A percentile compares a stretch with the other conserved stretches of the same genome.
phyloP scores from a whole-genome alignment of 2,329 filamentous ascomycete species.

The Arthrobotrys pseudoclavata region DNA sequence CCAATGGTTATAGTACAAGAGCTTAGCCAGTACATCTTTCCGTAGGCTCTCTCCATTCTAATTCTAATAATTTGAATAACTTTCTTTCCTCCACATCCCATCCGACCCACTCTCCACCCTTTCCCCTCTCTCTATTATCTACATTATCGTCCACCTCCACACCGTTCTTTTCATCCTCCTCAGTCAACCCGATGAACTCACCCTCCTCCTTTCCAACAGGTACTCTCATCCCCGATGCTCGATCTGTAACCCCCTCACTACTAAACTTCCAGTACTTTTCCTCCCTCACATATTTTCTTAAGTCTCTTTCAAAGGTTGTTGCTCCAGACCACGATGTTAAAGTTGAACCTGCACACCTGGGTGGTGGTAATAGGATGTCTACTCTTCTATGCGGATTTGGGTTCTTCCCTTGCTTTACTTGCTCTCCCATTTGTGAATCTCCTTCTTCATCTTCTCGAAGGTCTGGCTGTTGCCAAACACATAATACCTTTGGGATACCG shows the following conservation, averaged over 20 bases:
- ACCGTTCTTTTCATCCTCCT: conserved; percentile 73
- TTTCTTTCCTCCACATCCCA: conserved; percentile 58
- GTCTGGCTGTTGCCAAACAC: conserved; percentile 86
- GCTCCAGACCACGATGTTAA: conserved; percentile 89
- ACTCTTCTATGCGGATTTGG: conserved; percentile 84
- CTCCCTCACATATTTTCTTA: conserved; percentile 83
- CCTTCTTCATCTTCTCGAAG: conserved; percentile 66
- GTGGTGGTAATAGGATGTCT: conserved; percentile 90
- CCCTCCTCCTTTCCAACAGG: conserved; percentile 65
- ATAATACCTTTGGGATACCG: conserved; percentile 88
- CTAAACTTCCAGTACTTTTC: conserved; percentile 86
- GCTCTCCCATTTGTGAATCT: conserved; percentile 63
- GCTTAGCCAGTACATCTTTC: conserved; percentile 46
- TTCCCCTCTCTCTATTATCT: conserved; percentile 73
- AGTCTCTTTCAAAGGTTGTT: conserved; percentile 89
- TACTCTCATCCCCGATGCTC: conserved; percentile 76
- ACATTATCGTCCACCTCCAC: conserved; percentile 71
- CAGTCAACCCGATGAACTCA: conserved; percentile 64
- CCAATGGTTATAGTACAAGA: background rate
- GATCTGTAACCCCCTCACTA: conserved; percentile 83
- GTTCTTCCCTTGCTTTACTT: conserved; percentile 69
- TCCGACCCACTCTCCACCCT: conserved; percentile 54
- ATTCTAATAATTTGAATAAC: conserved; percentile 41
- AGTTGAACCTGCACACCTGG: conserved; percentile 89
- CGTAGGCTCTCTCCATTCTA: conserved; percentile 50